Conservation (phyloP, 495 filamentous ascomycete genomes). For the Talaromyces wortmannii region DNA sequence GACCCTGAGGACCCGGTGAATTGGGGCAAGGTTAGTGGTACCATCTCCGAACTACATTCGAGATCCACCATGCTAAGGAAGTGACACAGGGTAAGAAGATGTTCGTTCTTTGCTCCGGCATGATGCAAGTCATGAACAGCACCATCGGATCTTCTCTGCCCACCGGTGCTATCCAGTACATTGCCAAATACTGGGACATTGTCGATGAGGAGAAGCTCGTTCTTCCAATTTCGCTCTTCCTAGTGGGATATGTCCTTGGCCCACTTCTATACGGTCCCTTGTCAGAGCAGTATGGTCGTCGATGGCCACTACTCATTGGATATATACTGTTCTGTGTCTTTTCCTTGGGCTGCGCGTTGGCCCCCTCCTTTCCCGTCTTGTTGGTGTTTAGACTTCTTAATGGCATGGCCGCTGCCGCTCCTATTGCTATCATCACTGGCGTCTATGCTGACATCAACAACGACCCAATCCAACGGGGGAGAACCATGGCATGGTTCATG, state of each 20-base stretch:
- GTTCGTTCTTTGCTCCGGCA: constrained; percentile 46
- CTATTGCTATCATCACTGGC: constrained; percentile 64
- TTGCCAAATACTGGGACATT: constrained; percentile 51
- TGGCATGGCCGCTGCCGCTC: constrained; percentile 57
- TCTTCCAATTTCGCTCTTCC: constrained; percentile 69
- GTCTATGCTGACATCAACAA: constrained; percentile 64
- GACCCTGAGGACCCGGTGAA: constrained; percentile 65
- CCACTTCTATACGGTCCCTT: constrained; percentile 61
- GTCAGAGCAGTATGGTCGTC: constrained; percentile 63
- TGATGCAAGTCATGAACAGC: constrained; percentile 63
- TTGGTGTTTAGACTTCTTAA: constrained; percentile 60
- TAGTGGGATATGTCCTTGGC: constrained; percentile 61
- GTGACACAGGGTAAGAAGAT: constrained; percentile 42
- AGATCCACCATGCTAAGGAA: not conserved
- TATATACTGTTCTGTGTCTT: constrained; percentile 61
- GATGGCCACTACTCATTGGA: constrained; percentile 46
- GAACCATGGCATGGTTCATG: constrained; percentile 66
- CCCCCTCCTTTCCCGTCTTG: constrained; percentile 56
- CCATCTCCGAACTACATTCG: not conserved
- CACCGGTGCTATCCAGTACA: constrained; percentile 52
- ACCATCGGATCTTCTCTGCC: constrained; percentile 68
- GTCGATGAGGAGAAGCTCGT: constrained; percentile 49
- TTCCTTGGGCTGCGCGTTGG: constrained; percentile 60
- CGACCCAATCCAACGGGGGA: constrained; percentile 51
- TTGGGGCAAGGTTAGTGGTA: constrained; percentile 32